Conservation (phyloP, 2,329 filamentous ascomycete genomes). For the Penicillium brasilianum region DNA sequence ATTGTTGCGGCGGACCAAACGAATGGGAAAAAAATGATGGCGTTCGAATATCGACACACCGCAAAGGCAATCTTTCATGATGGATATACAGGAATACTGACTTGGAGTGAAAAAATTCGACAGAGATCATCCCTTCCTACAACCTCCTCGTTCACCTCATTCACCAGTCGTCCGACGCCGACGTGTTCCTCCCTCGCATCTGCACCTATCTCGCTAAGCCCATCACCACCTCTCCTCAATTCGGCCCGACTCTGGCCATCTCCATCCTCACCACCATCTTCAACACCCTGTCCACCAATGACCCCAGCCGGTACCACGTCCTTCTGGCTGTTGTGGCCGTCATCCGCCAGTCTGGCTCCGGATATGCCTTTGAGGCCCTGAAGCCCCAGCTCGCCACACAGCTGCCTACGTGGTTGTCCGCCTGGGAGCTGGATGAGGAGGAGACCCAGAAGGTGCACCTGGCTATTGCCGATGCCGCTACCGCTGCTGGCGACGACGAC, state of each 20-base stretch:
- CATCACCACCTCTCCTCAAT: constrained; percentile 80
- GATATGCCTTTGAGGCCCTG: constrained; percentile 79
- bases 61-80: constrained; percentile 12
- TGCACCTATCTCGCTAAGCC: constrained; percentile 90
- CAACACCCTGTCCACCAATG: constrained; percentile 81
- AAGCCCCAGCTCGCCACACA: constrained; percentile 78
- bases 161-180: constrained; percentile 80
- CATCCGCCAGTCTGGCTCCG: constrained; percentile 71
- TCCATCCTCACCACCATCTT: constrained; percentile 93
- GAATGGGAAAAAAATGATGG: constrained; percentile 20
- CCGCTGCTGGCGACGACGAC: constrained; percentile 76
- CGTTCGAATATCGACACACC: constrained; percentile 12
- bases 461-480: constrained; percentile 78
- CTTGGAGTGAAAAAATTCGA: constrained; percentile 35
- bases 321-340: constrained; percentile 87
- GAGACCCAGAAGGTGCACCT: constrained; percentile 85
- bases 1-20: constrained; percentile 15
- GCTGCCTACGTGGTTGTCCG: constrained; percentile 78
- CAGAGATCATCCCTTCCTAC: constrained; percentile 92
- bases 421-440: constrained; percentile 82
- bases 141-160: constrained; percentile 96
- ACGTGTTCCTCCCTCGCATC: constrained; percentile 83
- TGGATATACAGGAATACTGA: constrained; percentile 22
- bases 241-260: constrained; percentile 84
- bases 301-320: constrained; percentile 85